Percentiles rank a stretch among this genome's conserved stretches.
These are phyloP conservation scores for Westerdykella aurantiaca DNA, from an alignment of 2,329 filamentous ascomycete genomes.

Conservation along the genomic window DNA sequence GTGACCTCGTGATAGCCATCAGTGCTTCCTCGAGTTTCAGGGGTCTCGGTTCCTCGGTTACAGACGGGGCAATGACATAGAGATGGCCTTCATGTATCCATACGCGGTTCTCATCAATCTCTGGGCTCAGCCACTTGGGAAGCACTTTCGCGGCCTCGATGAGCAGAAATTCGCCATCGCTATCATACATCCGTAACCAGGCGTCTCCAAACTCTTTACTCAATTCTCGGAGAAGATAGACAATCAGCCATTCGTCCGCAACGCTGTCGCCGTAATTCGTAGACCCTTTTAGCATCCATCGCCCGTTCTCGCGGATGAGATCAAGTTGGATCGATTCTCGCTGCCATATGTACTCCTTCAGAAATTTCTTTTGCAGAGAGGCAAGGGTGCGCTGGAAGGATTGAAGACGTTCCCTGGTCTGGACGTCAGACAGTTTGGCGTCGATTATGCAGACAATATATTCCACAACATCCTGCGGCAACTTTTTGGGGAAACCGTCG, in stretches of 20 bases:
- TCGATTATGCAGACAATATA: slow-evolving; percentile 74
- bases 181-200: slow-evolving; percentile 80
- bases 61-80: slow-evolving; percentile 60
- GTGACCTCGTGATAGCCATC: slow-evolving; percentile 51
- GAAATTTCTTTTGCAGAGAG: slow-evolving; percentile 56
- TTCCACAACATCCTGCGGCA: slow-evolving; percentile 80
- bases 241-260: slow-evolving; percentile 95
- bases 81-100: slow-evolving; percentile 81
- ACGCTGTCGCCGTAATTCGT: slow-evolving; percentile 92
- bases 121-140: slow-evolving; percentile 86
- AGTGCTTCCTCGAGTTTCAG: slow-evolving; percentile 63
- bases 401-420: slow-evolving; percentile 62
- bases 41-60: slow-evolving; percentile 21
- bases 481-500: slow-evolving; percentile 57
- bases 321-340: slow-evolving; percentile 72
- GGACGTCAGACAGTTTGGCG: slow-evolving; percentile 47
- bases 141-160: slow-evolving; percentile 86
- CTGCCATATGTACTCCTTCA: slow-evolving; percentile 95
- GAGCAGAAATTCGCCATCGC: slow-evolving; percentile 90
- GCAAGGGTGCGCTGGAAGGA: slow-evolving; percentile 63
- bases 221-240: slow-evolving; percentile 79
- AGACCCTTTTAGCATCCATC: slow-evolving; percentile 62
- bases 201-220: slow-evolving; percentile 65
- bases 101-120: slow-evolving; percentile 77
- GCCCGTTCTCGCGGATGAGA: slow-evolving; percentile 52